A percentile compares a stretch with the other conserved stretches of the same genome.
Evolutionary conservation across 169 alveolate genomes (phyloP).

Genomic region (Plasmodium cynomolgi): DNA sequence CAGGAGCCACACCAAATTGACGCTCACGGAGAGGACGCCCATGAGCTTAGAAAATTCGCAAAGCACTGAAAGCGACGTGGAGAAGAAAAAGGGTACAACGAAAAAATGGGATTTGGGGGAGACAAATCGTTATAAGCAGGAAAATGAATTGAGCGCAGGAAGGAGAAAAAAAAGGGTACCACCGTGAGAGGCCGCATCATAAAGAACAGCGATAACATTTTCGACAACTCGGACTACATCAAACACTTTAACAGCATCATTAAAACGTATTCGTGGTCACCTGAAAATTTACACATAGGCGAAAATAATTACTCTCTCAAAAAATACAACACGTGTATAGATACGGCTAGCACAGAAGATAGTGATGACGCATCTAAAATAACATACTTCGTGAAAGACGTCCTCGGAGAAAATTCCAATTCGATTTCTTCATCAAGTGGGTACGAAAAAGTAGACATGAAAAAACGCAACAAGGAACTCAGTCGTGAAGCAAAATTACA

Average conservation of each 20-base stretch:
- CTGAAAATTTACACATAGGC: slow-evolving; percentile 16
- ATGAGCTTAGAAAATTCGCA: neutral
- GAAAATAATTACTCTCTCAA: slow-evolving; percentile 12
- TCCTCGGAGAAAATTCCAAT: slow-evolving; percentile 20
- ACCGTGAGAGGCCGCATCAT: neutral
- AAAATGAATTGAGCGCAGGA: slow-evolving; percentile 19
- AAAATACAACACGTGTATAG: slow-evolving; percentile 2
- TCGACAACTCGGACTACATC: slow-evolving; percentile 41
- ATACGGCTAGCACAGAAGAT: slow-evolving; percentile 39
- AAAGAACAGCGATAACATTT: neutral
- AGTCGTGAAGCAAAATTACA: slow-evolving; percentile 8
- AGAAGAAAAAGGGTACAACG: neutral
- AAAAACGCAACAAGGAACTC: neutral
- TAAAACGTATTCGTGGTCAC: slow-evolving; percentile 73
- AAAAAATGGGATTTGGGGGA: neutral
- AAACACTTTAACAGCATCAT: slow-evolving; percentile 48
- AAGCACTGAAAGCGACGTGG: neutral
- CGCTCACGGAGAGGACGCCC: neutral
- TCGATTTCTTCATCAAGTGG: slow-evolving; percentile 32
- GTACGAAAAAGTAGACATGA: neutral
- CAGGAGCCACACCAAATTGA: neutral
- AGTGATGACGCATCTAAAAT: slow-evolving; percentile 25
- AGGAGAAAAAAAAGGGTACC: slow-evolving; percentile 21
- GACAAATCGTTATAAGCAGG: slow-evolving; percentile 3
- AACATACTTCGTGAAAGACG: slow-evolving; percentile 40